phyloP scores from a whole-genome alignment of 2,329 filamentous ascomycete species.

The Coniochaeta sp. region DNA sequence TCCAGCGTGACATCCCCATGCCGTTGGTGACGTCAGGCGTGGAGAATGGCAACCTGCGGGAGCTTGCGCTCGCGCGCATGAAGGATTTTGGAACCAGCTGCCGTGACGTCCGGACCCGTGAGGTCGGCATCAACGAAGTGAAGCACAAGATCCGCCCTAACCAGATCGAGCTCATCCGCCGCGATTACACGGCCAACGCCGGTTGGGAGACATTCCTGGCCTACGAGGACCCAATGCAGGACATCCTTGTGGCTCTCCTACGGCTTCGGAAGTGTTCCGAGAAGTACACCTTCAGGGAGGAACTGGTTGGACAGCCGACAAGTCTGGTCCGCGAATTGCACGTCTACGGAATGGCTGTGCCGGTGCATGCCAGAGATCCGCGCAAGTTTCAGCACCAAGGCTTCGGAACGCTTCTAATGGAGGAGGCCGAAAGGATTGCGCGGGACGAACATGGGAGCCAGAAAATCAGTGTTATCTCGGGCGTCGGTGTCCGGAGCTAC shows the following conservation, averaged over 20 bases:
- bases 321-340: conserved; percentile 92
- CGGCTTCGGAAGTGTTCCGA: conserved; percentile 84
- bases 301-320: conserved; percentile 78
- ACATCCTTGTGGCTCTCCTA: conserved; percentile 88
- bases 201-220: conserved; percentile 98
- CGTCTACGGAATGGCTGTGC: conserved; percentile 96
- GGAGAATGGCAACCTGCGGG: conserved; percentile 92
- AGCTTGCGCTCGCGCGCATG: conserved; percentile 93
- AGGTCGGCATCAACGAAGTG: conserved; percentile 98
- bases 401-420: conserved; percentile 93
- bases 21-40: conserved; percentile 97
- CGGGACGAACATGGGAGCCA: conserved; percentile 86
- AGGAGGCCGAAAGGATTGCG: conserved; percentile 93
- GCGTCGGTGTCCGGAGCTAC: conserved; percentile 91
- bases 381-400: conserved; percentile 98
- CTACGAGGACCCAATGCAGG: conserved; percentile 97
- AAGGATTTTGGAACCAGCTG: conserved; percentile 98
- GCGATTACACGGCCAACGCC: conserved; percentile 91
- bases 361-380: conserved; percentile 88
- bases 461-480: conserved; percentile 97
- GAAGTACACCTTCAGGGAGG: conserved; percentile 86
- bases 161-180: conserved; percentile 87
- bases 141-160: conserved; percentile 97
- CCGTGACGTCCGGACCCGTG: conserved; percentile 89
- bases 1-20: conserved; percentile 99